Evolutionary conservation across 306 rosid species (phyloP).

Genomic region (Prunus fruticosa): DNA sequence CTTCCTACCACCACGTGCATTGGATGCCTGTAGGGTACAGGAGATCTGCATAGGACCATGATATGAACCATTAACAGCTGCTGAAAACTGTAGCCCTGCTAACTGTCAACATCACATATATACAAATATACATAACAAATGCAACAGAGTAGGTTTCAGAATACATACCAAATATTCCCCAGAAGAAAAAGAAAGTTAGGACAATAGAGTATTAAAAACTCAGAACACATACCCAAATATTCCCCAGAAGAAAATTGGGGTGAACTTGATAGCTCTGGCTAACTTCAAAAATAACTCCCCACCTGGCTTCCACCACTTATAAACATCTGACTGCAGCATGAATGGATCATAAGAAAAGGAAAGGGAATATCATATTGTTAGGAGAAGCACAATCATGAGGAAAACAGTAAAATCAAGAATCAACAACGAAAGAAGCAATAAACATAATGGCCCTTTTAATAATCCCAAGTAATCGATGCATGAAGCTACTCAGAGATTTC

Average conservation of each 20-base stretch:
- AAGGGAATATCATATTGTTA: neutral
- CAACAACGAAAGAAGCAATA: neutral
- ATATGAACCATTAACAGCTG: neutral
- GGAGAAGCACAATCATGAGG: neutral
- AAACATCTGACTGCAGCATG: constrained; percentile 60
- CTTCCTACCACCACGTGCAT: constrained; percentile 86
- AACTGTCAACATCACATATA: neutral
- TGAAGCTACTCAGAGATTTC: constrained; percentile 18
- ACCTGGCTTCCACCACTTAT: constrained; percentile 89
- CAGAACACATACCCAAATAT: constrained; percentile 67
- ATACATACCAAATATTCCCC: too few relatives aligned
- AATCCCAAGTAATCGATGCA: neutral
- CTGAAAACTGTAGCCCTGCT: neutral
- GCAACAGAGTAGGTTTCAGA: neutral
- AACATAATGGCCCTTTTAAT: neutral
- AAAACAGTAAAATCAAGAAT: constrained; percentile 1
- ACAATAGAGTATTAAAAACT: constrained; percentile 1
- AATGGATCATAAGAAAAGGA: neutral
- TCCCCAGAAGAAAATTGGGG: constrained; percentile 87
- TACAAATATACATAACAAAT: neutral
- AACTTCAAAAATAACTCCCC: constrained; percentile 61
- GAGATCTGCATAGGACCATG: constrained; percentile 51
- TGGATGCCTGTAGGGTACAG: constrained; percentile 62
- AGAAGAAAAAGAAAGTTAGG: neutral
- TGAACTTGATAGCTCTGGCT: constrained; percentile 72